Conservation (phyloP, 2,329 filamentous ascomycete species). For the Colletotrichum sp. region DNA sequence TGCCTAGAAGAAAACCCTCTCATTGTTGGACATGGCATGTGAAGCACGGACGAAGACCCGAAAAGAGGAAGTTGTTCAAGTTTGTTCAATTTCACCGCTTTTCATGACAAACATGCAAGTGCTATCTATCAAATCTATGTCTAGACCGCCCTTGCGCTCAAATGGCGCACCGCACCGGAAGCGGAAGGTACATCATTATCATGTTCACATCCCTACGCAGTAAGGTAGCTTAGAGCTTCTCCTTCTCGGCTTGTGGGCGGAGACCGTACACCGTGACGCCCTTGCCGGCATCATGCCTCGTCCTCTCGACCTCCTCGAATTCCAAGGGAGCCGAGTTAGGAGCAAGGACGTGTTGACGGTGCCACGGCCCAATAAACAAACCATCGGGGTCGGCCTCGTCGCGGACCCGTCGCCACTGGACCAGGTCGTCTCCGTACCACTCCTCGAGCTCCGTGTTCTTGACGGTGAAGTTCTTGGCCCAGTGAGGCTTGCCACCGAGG, state of each 20-base stretch:
- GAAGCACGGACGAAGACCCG: not conserved
- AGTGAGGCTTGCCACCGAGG: slow-evolving; percentile 84
- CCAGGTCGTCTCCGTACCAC: slow-evolving; percentile 72
- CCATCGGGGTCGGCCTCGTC: slow-evolving; percentile 78
- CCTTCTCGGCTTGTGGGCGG: not conserved
- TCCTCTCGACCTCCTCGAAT: slow-evolving; percentile 41
- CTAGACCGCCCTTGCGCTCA: not conserved
- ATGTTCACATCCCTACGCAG: not conserved
- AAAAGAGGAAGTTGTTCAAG: not conserved
- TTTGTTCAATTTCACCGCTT: not conserved
- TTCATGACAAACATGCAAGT: not conserved
- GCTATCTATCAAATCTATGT: not conserved
- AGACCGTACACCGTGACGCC: slow-evolving; percentile 11
- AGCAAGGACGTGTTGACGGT: slow-evolving; percentile 69
- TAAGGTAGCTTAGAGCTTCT: not conserved
- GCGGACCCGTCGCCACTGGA: slow-evolving; percentile 71
- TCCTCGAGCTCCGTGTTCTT: slow-evolving; percentile 61
- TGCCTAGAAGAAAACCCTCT: not conserved
- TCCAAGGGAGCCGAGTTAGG: slow-evolving; percentile 35
- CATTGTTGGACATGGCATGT: not conserved
- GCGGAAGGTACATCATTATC: not conserved
- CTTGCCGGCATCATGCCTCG: slow-evolving; percentile 13
- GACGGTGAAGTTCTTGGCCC: slow-evolving; percentile 87
- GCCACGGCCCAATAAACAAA: slow-evolving; percentile 93
- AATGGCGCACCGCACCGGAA: not conserved